Evolutionary conservation across 805 yeast genomes (phyloP), one percentile per base, ranked within the genome.

Genomic region (Kluyveromyces nonfermentans): DNA sequence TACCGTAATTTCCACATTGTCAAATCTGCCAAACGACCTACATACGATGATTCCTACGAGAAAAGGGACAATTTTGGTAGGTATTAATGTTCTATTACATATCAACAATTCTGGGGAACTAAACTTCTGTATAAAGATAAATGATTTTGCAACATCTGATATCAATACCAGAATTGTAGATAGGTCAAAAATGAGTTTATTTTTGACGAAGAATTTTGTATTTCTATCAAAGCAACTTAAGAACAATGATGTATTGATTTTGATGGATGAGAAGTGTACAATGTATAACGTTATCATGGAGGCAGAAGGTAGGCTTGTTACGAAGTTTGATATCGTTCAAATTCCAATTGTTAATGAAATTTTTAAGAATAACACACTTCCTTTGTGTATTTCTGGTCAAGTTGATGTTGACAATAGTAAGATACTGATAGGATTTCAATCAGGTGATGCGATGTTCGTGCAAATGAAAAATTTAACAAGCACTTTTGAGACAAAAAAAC

Each of bases 81-180:
- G 97, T 1, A 73, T 82, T 31, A 88, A 89, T 57, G 85, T 82
- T 53, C 51, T 89, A 7, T 65, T 86, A 9, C 89, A 85, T 61
- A 74, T 87, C 15, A 96, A 89, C 56, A 78, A 85, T 33, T 49
- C 62, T 0, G 83, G 82, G 17, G 63, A 61, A 12, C 51, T 75
- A 15, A 71, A 64, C 46, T 56, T 65, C n/a, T 43, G 48, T 2
- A 57, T 62, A 16, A 32, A 47, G 9, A 30, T 57, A 18, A 62
- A 62, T 42, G 44, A 60, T 20, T 61, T 40, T 57, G 72, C 62
- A 55, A 62, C 43, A 47, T 74, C 37, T 51, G 55, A 18, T 82
- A 82, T 58, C 72, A 74, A 47, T 59, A 62, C 38, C 57, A 82
- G 49, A 70, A 75, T 49, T 52, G 74, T 48, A 66, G 82, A 49